Conservation (phyloP, 805 yeast genomes). For the Candida schatavii region DNA sequence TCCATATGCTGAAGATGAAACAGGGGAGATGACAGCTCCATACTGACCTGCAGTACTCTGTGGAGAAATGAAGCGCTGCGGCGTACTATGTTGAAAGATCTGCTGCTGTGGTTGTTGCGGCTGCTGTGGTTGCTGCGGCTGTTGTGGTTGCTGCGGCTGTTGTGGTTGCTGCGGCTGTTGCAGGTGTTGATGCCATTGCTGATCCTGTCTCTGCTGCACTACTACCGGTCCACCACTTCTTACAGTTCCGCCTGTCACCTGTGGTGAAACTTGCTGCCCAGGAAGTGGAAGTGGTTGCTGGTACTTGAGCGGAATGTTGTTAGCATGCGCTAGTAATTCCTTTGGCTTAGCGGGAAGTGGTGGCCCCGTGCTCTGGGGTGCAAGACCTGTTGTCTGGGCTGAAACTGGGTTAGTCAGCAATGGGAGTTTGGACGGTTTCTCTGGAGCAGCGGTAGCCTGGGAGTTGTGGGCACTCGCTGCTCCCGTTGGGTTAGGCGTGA, state of each 20-base stretch:
- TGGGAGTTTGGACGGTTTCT: conserved; percentile 15
- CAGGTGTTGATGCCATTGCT: not conserved
- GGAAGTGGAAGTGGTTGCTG: conserved; percentile 32
- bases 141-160: conserved; percentile 2
- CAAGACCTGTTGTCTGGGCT: conserved; percentile 16
- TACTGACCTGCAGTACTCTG: no score
- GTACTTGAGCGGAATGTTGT: conserved; percentile 23
- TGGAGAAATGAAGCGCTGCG: not conserved
- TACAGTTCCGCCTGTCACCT: not conserved
- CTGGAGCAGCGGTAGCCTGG: not conserved
- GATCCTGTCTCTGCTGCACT: no score
- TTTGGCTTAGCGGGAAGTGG: conserved; percentile 23
- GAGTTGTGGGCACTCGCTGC: not conserved
- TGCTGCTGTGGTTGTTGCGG: conserved; percentile 1
- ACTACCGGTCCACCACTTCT: no score
- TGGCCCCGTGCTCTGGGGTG: conserved; percentile 19
- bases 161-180: not conserved
- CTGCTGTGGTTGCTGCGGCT: not conserved
- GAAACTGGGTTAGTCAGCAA: conserved; percentile 19
- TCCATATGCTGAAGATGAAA: not conserved
- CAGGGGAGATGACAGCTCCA: no score
- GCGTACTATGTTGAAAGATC: not conserved
- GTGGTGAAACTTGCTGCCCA: not conserved
- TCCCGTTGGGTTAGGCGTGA: conserved; percentile 1
- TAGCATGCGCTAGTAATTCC: not conserved